Evolutionary conservation across 1,284 basidiomycete genomes (phyloP), one percentile per base, ranked within the genome.

Genomic region (Caloboletus inedulis): DNA sequence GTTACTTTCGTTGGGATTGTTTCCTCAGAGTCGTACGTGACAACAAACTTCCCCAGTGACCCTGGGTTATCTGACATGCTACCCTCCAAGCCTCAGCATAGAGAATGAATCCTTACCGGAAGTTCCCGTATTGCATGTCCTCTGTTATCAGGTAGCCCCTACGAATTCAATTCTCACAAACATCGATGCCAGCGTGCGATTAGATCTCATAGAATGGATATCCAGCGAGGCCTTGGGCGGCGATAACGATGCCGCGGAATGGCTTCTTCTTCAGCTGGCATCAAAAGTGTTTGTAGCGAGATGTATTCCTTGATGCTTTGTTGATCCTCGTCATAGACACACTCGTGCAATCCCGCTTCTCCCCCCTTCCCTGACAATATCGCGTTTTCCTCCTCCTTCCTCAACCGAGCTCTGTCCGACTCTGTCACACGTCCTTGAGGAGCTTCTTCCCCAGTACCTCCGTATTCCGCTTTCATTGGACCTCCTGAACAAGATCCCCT

Each of bases 171-270:
- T 45, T 49, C 18, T 34, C 16, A 44, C 48, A 31, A 44, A 33
- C 7, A 5, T 52, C 12, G 55, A 63, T 25, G 23, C 53, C 18
- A 34, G 49, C 23, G 44, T 79, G 7, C 75, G 85, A 40, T 59
- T 75, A 4, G 76, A 84, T 45, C 70, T 93, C 16, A 74, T 92
- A 34, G 57, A 70, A 1, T 91, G 89, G 86, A 78, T 93, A 45
- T 84, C 89, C 0, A 68, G 77, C 19, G 80, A 87, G 57, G 80
- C 77, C 7, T 72, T 92, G 1, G 84, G 76, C 2, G 85, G 86
- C 0, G 91, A 93, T 63, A 62, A 56, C 27, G 72, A 82, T 31
- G 86, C 85, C 0, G 91, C 91, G 10, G 87, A 94, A 69, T 92
- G 87, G 83, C 71, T 89, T 3, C 70, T 94, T 7, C 72, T 94